phyloP scores from a whole-genome alignment of 306 rosid species.

The Luffa aegyptiaca region DNA sequence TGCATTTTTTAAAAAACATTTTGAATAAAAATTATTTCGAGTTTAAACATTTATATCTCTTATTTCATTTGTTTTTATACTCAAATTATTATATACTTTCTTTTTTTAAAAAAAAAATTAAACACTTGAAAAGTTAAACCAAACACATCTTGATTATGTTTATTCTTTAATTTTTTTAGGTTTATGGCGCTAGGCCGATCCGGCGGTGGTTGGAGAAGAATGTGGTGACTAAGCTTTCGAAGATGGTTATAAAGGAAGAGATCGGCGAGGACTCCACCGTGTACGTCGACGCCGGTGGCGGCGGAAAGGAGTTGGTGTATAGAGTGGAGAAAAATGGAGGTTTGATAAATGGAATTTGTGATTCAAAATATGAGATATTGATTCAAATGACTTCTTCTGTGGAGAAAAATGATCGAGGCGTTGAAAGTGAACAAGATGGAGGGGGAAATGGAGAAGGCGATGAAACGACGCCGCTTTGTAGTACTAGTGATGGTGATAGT shows the following conservation, averaged over 20 bases:
- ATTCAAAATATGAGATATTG: slow-evolving; percentile 8
- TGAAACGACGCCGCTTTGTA: neutral
- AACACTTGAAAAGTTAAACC: too few species aligned
- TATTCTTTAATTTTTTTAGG: slow-evolving; percentile 18
- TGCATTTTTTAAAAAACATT: too few species aligned
- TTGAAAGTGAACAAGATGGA: neutral
- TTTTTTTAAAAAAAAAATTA: too few species aligned
- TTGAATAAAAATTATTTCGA: too few species aligned
- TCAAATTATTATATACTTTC: too few species aligned
- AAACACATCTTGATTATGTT: too few species aligned
- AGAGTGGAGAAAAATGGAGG: neutral
- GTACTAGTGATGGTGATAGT: neutral
- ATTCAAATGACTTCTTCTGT: neutral
- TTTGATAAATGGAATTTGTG: neutral
- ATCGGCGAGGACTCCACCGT: slow-evolving; percentile 78
- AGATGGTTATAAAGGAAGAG: slow-evolving; percentile 65
- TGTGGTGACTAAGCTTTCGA: slow-evolving; percentile 70
- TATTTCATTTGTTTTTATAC: too few species aligned
- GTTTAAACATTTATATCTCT: too few species aligned
- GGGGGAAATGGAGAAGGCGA: neutral
- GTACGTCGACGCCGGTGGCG: slow-evolving; percentile 46
- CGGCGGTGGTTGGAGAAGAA: slow-evolving; percentile 92
- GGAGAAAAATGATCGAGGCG: neutral
- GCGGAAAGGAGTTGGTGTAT: slow-evolving; percentile 32
- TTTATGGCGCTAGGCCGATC: slow-evolving; percentile 77